A percentile compares a stretch with the other conserved stretches of the same genome.
Conservation (phyloP, 140 eudicot species). For the Cichorium intybus region DNA sequence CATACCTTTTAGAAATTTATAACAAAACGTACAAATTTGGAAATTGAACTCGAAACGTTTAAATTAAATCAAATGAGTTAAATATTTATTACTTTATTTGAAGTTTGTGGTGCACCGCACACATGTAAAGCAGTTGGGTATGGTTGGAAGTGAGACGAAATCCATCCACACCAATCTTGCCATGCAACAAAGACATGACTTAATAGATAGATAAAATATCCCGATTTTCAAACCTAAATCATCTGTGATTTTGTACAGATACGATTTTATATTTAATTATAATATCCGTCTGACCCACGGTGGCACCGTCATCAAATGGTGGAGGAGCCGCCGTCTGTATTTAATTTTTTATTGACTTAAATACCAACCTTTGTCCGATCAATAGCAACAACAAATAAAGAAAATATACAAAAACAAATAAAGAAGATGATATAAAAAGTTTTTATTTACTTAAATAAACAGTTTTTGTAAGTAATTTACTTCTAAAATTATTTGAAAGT, state of each 20-base stretch:
- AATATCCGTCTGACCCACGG: conserved; percentile 2
- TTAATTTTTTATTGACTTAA: too few species aligned
- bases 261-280: background rate
- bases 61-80: background rate
- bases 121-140: conserved; percentile 20
- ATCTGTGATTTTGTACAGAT: conserved; percentile 11
- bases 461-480: too few species aligned
- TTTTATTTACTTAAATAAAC: too few species aligned
- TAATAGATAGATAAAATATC: background rate
- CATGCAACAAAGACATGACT: conserved; percentile 18
- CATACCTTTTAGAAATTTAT: too few species aligned
- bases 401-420: too few species aligned
- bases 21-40: too few species aligned
- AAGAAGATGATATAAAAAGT: too few species aligned
- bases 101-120: conserved; percentile 1
- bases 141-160: conserved; percentile 20
- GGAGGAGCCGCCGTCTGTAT: conserved; percentile 12
- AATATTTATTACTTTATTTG: background rate
- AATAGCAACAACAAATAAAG: background rate
- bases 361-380: too few species aligned
- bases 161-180: conserved; percentile 13
- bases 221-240: background rate
- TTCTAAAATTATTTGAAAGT: too few species aligned
- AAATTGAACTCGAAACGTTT: background rate
- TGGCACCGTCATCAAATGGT: background rate